Conservation (phyloP, 2,329 filamentous ascomycete species). For the Ceratocystiopsis sp. region DNA sequence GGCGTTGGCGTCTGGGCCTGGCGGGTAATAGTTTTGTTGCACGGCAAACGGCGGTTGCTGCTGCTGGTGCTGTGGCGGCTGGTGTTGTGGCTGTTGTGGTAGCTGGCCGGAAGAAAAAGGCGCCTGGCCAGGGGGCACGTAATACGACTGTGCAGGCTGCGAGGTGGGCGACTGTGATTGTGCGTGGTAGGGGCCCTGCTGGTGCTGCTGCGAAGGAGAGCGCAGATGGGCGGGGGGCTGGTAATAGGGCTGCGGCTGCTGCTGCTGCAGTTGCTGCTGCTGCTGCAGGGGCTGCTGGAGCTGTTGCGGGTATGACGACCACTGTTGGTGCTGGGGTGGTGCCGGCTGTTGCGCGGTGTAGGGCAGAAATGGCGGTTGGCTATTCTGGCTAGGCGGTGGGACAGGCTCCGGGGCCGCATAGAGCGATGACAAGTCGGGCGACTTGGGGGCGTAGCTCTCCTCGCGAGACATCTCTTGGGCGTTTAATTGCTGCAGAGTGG, state of each 20-base stretch:
- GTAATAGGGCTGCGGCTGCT: slow-evolving; percentile 1
- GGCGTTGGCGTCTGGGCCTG: neutral
- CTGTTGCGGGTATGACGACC: slow-evolving; percentile 2
- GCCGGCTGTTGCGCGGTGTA: slow-evolving; percentile 7
- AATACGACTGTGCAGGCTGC: neutral
- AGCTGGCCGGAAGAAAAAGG: neutral
- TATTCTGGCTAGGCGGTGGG: slow-evolving; percentile 9
- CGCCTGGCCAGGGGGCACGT: neutral
- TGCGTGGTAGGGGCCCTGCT: neutral
- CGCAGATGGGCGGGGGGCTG: too few species aligned
- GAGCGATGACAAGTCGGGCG: slow-evolving; percentile 41
- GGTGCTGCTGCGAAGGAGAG: neutral
- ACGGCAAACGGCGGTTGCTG: slow-evolving; percentile 4
- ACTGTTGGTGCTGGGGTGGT: slow-evolving; percentile 12
- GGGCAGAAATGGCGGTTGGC: slow-evolving; percentile 10
- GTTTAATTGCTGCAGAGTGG: too few species aligned
- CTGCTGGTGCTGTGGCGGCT: neutral
- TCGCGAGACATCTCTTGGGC: slow-evolving; percentile 27
- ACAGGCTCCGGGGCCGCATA: slow-evolving; percentile 21
- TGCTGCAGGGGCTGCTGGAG: slow-evolving; percentile 10
- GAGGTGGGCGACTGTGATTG: too few species aligned
- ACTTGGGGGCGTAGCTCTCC: slow-evolving; percentile 37
- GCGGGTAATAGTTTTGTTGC: too few species aligned
- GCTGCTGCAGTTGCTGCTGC: slow-evolving; percentile 8
- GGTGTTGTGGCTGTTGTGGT: neutral